Evolutionary conservation across 2,329 filamentous ascomycete genomes (phyloP), one percentile per base, ranked within the genome.

Genomic region (Claviceps purpurea): DNA sequence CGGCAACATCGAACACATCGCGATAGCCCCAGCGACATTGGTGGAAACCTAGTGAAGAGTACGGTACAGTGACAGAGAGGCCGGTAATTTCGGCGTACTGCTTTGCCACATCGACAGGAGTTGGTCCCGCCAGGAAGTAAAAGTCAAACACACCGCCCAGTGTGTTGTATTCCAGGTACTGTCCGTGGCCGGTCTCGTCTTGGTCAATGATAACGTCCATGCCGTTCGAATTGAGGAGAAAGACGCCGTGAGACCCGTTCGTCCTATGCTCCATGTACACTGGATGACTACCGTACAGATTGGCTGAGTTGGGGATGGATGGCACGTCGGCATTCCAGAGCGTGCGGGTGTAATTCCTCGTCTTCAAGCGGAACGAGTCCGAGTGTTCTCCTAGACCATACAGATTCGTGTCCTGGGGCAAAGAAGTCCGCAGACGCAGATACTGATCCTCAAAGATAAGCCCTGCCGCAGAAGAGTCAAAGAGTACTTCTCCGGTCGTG

Each of bases 151-250:
- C 76, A 10, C 88, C 87, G 6, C 87, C 87, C 0, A 91, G 73
- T 1, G 80, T 79, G 64, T 90, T 88, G 69, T 90, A 93, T 66
- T 90, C 85, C 5, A 93, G 75, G 53, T 83, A 88, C 6, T 77
- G 73, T 7, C 76, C 71, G 24, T 77, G 73, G 7, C 76, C 71
- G 24, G 72, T 65, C 5, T 71, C 67, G 1, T 77, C 78, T 55
- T 80, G 77, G 62, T 88, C 77, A 64, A 90, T 81, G 58, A 83
- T 84, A 63, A 90, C 74, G 55, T 90, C 85, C 82, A 89, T 89
- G 38, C 79, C 85, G 59, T 87, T 84, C 13, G 81, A 83, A 65
- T 87, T 88, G 56, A 85, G 67, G 24, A 88, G 69, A 62, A 87
- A 84, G 3, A 87, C 85, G 18, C 83, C 74, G 69, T 87, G 63